Base-by-base conservation (phyloP, 306 rosid species). In the Geum urbanum region DNA sequence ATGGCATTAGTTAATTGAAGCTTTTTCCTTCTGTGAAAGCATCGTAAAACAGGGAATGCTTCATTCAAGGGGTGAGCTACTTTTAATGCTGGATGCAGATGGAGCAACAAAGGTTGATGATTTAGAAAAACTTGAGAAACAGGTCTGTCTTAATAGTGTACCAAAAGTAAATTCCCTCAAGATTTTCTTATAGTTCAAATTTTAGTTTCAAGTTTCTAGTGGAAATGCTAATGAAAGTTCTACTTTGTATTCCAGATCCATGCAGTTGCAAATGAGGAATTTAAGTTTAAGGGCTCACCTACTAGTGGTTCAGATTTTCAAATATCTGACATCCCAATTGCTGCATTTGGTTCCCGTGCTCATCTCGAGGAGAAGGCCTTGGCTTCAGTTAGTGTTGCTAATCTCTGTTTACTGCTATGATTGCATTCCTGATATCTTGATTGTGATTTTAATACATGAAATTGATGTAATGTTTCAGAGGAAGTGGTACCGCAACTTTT, bases 31-130 rank as follows among this genome's bases (percentile, higher is more conserved):
- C 67, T 80, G 83, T 74, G 90, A 84, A 92, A 90, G 92, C 92
- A 90, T 88, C 76, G 79, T 72, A 78, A 90, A 88, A 90, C 92
- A 92, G 98, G 98, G 98, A 56, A 92, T 92, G 94, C 80, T 92
- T 79, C 98, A 92, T 86, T 88, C 98, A 58, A 96, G 98, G 69
- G 98, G 98, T 79, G 97, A 92, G 71, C 70, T 92, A 77, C 91
- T 92, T 81, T 86, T 92, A 63, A 92, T 92, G 98, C 80, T 92
- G 72, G 98, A 92, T 78, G 98, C 98, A 73, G 98, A 92, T 86
- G 98, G 98, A 72, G 98, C 98, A 81, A 92, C 97, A 41, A 84
- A 88, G 83, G 81, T 92, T 72, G 82, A 77, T 65, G 98, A 90
- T 72, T 78, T 88, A 48, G 98, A 92, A 84, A 92, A 92, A 76